These are phyloP conservation scores for Aureobasidium sp. DNA, from an alignment of 2,329 filamentous ascomycete genomes.

Conservation along the genomic window DNA sequence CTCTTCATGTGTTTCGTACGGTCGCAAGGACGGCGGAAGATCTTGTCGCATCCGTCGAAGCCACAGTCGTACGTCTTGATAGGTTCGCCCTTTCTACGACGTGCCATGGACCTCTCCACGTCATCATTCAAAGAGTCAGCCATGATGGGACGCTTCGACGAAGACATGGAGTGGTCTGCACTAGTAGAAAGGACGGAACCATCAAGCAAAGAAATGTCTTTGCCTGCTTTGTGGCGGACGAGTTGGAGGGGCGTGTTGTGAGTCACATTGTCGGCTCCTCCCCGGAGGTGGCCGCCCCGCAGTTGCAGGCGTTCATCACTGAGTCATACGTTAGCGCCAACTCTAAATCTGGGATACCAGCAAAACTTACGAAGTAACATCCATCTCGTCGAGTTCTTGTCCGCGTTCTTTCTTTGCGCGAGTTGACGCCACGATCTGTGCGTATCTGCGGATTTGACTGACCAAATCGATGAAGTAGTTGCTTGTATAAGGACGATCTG, in stretches of 20 bases:
- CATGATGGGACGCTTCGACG: constrained; percentile 47
- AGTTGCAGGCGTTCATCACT: constrained; percentile 70
- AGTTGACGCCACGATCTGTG: constrained; percentile 69
- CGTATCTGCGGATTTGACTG: constrained; percentile 76
- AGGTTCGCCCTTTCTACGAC: constrained; percentile 81
- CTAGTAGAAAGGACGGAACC: constrained; percentile 32
- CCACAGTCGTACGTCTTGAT: constrained; percentile 40
- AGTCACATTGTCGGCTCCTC: constrained; percentile 41
- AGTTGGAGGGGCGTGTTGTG: constrained; percentile 77
- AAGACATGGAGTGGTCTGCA: constrained; percentile 14
- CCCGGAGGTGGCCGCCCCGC: constrained; percentile 53
- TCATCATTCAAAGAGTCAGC: constrained; percentile 73
- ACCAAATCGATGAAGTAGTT: constrained; percentile 95
- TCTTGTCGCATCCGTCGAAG: constrained; percentile 82
- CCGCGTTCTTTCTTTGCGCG: constrained; percentile 59
- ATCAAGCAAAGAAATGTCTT: constrained; percentile 64
- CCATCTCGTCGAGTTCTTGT: constrained; percentile 45
- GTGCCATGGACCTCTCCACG: constrained; percentile 87
- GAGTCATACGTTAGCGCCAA: constrained; percentile 16
- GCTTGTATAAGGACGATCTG: constrained; percentile 87
- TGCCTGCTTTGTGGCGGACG: constrained; percentile 73
- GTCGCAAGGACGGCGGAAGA: constrained; percentile 96
- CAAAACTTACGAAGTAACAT: constrained; percentile 41
- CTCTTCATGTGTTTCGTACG: constrained; percentile 98
- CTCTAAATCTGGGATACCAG: constrained; percentile 6